These are phyloP conservation scores for Poronia punctata DNA, from an alignment of 495 filamentous ascomycete genomes.

Conservation along the genomic window DNA sequence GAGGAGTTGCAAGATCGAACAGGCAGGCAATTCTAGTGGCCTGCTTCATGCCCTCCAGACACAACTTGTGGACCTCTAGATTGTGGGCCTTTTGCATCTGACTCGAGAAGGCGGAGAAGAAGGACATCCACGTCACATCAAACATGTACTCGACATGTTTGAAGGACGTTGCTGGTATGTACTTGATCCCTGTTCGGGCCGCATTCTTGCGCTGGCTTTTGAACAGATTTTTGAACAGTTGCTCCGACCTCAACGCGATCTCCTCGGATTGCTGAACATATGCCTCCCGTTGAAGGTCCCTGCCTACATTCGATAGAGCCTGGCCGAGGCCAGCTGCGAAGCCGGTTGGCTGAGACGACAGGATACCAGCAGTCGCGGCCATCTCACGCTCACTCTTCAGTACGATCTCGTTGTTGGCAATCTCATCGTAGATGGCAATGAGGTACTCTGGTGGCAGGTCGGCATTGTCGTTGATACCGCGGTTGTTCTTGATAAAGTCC, in stretches of 20 bases:
- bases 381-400: conserved; percentile 84
- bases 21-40: conserved; percentile 87
- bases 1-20: conserved; percentile 84
- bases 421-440: conserved; percentile 83
- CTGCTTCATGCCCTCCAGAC: conserved; percentile 91
- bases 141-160: conserved; percentile 98
- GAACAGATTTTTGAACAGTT: conserved; percentile 85
- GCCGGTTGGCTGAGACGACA: conserved; percentile 54
- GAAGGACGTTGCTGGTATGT: conserved; percentile 85
- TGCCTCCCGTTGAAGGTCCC: conserved; percentile 87
- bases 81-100: conserved; percentile 88
- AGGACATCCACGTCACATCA: conserved; percentile 98
- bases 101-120: conserved; percentile 86
- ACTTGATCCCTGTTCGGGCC: conserved; percentile 62
- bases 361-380: conserved; percentile 63
- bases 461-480: conserved; percentile 95
- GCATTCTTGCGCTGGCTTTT: conserved; percentile 74
- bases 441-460: conserved; percentile 93
- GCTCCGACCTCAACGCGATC: conserved; percentile 59
- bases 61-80: conserved; percentile 79
- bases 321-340: conserved; percentile 83
- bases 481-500: conserved; percentile 98
- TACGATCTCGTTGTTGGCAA: conserved; percentile 85
- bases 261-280: conserved; percentile 92
- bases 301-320: conserved; percentile 79